Evolutionary conservation across 805 yeast species (phyloP), one percentile per base, ranked within the genome.

Genomic region (Starmerella apicola): DNA sequence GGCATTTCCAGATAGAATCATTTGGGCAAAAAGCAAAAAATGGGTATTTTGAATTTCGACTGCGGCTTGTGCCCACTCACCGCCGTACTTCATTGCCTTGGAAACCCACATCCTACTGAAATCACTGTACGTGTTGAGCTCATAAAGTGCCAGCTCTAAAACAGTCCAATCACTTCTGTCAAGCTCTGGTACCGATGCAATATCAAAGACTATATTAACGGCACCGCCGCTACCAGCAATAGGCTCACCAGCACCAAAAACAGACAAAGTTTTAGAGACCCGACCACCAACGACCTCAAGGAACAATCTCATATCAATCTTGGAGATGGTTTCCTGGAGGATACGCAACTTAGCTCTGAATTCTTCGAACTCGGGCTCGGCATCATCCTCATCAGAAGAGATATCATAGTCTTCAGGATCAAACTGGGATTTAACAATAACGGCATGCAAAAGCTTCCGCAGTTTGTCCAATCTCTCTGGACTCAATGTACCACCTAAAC

Each of bases 111-210:
- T 32, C 6, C 45, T 37, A 10, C 45, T 65, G 41, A 81, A 72
- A 45, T 88, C 97, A 37, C 85, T 76, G 49, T 78, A 76, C 49
- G 77, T 79, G 38, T 75, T 72, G 54, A 91, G 68, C 60, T 86
- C 93, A 56, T 68, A 85, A 38, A 91, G 64, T 3, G 95, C 96
- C 47, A 91, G 67, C 60, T 91, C 99, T 29, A 83, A 67, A 21
- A 71, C 73, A 56, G 84, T 73, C 97, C 97, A 86, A 40, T 33
- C 48, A 52, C 21, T 13, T 7, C 20, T 9, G 12, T 13, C 33
- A 18, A 16, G 17, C 10, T 19, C 16, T 6, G 10, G 16, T 8
- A 32, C 17, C 16, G 5, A 5, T 5, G 10, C 9, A 12, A 26
- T 20, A 16, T 32, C 10, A 18, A 20, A 20, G 24, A 4, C 17